Evolutionary conservation across 2,329 filamentous ascomycete species (phyloP), one percentile per base, ranked within the genome.

Genomic region (Spiromastix sp.): DNA sequence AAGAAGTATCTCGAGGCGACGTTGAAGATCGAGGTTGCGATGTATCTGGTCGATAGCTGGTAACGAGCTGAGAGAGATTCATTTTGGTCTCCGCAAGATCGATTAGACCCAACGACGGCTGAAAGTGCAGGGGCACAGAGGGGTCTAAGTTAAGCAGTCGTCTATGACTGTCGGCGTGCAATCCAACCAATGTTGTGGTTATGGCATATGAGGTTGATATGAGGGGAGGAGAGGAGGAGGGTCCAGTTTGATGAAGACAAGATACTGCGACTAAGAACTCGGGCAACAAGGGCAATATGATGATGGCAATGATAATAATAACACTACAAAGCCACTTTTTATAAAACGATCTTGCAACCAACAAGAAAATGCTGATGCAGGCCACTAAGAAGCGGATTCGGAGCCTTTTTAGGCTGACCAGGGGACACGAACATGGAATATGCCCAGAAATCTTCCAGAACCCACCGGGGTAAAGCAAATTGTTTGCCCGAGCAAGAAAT

Each of bases 1-100:
- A 24, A 7, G 21, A 24, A 7, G 21, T 51, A 9, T 27, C 15
- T 5, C 10, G 55, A 32, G 3, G 45, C 42, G 6, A 56, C 52
- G 11, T 43, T 4, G 25, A 54, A n/a, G 34, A 61, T 12, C 22
- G 45, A 17, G n/a, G 39, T 28, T 12, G 34, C 10, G 26, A 25
- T 22, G 17, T 32, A n/a, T 39, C 18, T n/a, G 34, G 36, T 9
- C 32, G 27, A 17, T 35, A 30, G 24, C 30, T 39, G 25, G 31
- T 28, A 22, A 42, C 40, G 5, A 42, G 33, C 16, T 36, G 37
- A n/a, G 40, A 32, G 19, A 42, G 30, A 39, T 42, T 34, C 40
- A 42, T 42, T 18, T 34, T 38, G 12, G 18, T 17, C 3, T n/a
- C 9, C 11, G 19, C 15, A 3, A 20, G 9, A 13, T 13, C n/a